phyloP scores from a whole-genome alignment of 306 rosid species.

The Inga laurina region DNA sequence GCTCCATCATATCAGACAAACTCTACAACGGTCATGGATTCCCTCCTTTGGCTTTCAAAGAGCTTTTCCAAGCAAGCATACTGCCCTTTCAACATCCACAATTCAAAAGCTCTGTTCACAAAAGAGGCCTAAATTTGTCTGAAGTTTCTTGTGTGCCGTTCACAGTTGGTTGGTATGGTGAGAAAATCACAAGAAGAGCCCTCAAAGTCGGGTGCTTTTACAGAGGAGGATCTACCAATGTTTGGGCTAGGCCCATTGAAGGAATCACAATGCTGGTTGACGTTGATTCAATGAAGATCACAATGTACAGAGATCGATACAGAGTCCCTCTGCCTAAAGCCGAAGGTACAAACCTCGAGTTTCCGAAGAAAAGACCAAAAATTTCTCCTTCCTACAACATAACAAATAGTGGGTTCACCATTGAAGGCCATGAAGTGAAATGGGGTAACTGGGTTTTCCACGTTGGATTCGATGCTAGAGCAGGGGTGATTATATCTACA shows the following conservation, averaged over 20 bases:
- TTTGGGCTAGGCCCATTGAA: slow-evolving; percentile 83
- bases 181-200: slow-evolving; percentile 53
- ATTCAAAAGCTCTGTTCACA: slow-evolving; percentile 55
- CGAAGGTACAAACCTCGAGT: slow-evolving; percentile 66
- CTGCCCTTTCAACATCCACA: slow-evolving; percentile 59
- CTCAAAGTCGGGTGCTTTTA: slow-evolving; percentile 69
- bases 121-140: slow-evolving; percentile 66
- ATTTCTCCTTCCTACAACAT: slow-evolving; percentile 31
- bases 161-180: slow-evolving; percentile 88
- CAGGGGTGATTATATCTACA: slow-evolving; percentile 73
- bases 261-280: slow-evolving; percentile 66
- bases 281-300: slow-evolving; percentile 71
- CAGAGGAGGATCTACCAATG: slow-evolving; percentile 61
- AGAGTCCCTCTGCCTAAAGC: slow-evolving; percentile 72
- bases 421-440: slow-evolving; percentile 57
- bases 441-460: slow-evolving; percentile 85
- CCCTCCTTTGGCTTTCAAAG: slow-evolving; percentile 72
- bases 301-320: slow-evolving; percentile 57
- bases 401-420: slow-evolving; percentile 44
- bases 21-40: slow-evolving; percentile 68
- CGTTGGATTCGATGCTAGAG: slow-evolving; percentile 80
- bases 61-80: slow-evolving; percentile 71
- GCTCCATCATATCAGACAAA: slow-evolving; percentile 52
- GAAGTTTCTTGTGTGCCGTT: slow-evolving; percentile 83
- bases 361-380: slow-evolving; percentile 28